These are phyloP conservation scores for Takakia lepidozioides DNA, from an alignment of 225 moss, liverwort and hornwort genomes.

Conservation along the genomic window DNA sequence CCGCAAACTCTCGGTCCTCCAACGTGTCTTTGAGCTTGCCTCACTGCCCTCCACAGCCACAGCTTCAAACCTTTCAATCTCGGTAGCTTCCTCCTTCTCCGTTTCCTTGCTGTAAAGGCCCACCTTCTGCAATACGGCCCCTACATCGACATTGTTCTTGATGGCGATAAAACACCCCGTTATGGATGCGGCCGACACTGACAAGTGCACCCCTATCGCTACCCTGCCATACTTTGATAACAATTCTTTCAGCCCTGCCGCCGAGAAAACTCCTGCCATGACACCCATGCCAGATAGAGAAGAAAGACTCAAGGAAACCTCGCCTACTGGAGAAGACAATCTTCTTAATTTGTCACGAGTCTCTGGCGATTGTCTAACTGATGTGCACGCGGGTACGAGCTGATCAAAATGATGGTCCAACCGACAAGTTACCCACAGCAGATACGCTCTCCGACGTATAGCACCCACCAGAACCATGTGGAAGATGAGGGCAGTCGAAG, in stretches of 20 bases:
- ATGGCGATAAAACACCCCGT: constrained; percentile 70
- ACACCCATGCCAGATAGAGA: not conserved
- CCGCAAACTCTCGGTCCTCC: no score
- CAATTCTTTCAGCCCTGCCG: constrained; percentile 62
- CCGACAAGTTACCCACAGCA: no score
- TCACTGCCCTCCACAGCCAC: constrained; percentile 23
- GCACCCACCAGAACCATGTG: no score
- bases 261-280: constrained; percentile 43
- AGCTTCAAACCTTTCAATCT: constrained; percentile 49
- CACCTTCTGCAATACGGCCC: constrained; percentile 51
- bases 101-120: constrained; percentile 56
- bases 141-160: constrained; percentile 86
- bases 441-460: no score
- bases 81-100: constrained; percentile 49
- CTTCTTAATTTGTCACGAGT: no score
- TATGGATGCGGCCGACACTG: constrained; percentile 62
- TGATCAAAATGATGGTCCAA: no score
- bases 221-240: constrained; percentile 84
- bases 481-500: no score
- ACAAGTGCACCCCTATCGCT: constrained; percentile 71
- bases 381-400: no score
- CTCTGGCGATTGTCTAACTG: no score
- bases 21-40: no score
- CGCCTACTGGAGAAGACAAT: no score
- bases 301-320: not conserved